These are phyloP conservation scores for Picochlorum costavermella DNA, from an alignment of 139 green algal species.

Conservation along the genomic window DNA sequence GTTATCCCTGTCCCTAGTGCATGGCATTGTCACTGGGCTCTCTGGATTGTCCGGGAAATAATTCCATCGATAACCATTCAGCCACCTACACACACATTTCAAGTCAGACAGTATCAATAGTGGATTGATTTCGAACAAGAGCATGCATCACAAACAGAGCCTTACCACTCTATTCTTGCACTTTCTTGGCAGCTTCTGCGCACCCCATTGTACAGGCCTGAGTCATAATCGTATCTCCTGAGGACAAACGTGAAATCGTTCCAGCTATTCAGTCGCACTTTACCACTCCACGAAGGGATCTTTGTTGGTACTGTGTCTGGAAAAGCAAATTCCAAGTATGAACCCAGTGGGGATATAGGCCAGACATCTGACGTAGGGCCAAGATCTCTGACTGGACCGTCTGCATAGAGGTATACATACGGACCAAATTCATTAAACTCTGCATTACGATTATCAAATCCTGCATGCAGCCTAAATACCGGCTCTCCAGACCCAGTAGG, in stretches of 20 bases:
- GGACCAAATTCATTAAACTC: neutral
- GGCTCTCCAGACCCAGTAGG: neutral
- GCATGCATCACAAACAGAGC: neutral
- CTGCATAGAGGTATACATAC: neutral
- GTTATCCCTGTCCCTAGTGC: neutral
- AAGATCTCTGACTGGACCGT: neutral
- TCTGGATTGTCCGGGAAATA: neutral
- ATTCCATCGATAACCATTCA: neutral
- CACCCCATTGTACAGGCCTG: neutral
- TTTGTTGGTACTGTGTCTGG: neutral
- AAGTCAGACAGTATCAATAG: too few relatives aligned
- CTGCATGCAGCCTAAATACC: neutral
- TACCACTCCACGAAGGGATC: neutral
- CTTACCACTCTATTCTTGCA: neutral
- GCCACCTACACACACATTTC: neutral
- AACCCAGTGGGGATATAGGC: neutral
- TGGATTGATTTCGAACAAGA: too few relatives aligned
- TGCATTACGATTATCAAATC: conserved; percentile 10
- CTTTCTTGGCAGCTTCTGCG: neutral
- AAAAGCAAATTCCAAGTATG: neutral
- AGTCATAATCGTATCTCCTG: neutral
- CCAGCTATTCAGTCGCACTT: neutral
- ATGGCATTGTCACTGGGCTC: conserved; percentile 1
- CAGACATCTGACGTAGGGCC: neutral
- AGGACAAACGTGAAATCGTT: conserved; percentile 6